Base-by-base conservation (phyloP, 805 yeast genomes). In the Grigorovia yakushimaensis region DNA sequence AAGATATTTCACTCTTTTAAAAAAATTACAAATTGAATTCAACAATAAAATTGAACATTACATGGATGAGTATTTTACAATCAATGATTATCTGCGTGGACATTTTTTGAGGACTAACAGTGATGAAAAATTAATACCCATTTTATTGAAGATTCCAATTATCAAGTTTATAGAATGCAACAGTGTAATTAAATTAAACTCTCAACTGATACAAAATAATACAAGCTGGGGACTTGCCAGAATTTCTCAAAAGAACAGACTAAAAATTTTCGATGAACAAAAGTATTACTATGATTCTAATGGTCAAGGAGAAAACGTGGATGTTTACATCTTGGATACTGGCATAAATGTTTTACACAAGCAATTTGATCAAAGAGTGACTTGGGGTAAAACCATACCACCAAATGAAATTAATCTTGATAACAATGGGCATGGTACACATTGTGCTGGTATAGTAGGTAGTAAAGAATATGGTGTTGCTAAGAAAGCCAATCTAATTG, bases 201-300 rank as follows among this genome's bases (percentile, higher is more conserved):
- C 45, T 18, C 13, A 35, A n/a, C 18, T 17, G 3, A 33, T 52
- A 13, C 91, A 87, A 70, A 73, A 76, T 52, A 89, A 88, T 52
- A 87, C 95, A 22, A 93, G 95, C 40, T 88, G 96, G 96, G 96
- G 96, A 57, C 76, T 88, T 51, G 82, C 94, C 21, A 79, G 96
- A 73, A 78, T 88, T 49, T 84, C 95, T 27, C 95, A 87, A 69
- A 78, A 88, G 67, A 76, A 78, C 48, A 73, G 81, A 20, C 72
- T 82, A 60, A 76, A 78, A 53, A 73, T 82, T 51, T 79, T 81
- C 51, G 74, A 83, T 45, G 79, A 80, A 70, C 80, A 79, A 67
- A 79, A 81, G 62, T 86, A 86, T 66, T 59, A 79, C 47, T 84
- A 76, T 64, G 45, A 46, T 27, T 15, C 42, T 8, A 18, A 36